phyloP scores from a whole-genome alignment of 2,329 filamentous ascomycete species.

The Blastomyces parvus region DNA sequence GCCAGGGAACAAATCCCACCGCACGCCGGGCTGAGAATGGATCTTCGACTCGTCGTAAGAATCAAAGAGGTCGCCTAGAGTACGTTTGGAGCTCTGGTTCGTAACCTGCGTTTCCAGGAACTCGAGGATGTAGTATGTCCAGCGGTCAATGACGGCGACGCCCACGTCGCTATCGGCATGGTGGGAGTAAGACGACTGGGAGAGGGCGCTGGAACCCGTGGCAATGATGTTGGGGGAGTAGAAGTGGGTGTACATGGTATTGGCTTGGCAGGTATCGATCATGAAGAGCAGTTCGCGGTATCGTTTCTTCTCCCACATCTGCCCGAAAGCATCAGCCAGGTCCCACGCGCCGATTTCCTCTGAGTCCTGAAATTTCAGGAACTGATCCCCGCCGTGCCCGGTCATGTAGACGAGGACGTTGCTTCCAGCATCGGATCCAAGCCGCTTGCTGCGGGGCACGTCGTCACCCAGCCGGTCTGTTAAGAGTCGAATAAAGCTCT shows the following conservation, averaged over 20 bases:
- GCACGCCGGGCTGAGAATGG: slow-evolving; percentile 79
- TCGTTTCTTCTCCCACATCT: slow-evolving; percentile 99
- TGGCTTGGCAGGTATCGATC: slow-evolving; percentile 99
- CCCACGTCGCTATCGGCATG: slow-evolving; percentile 97
- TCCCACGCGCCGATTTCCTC: slow-evolving; percentile 97
- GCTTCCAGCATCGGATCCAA: slow-evolving; percentile 88
- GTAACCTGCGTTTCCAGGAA: slow-evolving; percentile 87
- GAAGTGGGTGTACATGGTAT: slow-evolving; percentile 97
- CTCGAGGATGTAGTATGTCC: slow-evolving; percentile 97
- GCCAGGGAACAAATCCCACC: slow-evolving; percentile 90
- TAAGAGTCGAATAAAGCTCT: slow-evolving; percentile 93
- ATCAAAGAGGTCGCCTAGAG: slow-evolving; percentile 87
- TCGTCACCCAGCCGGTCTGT: slow-evolving; percentile 91
- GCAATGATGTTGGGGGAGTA: slow-evolving; percentile 98
- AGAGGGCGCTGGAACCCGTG: slow-evolving; percentile 89
- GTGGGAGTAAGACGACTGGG: slow-evolving; percentile 94
- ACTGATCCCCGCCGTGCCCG: slow-evolving; percentile 93
- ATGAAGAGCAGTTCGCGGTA: slow-evolving; percentile 98
- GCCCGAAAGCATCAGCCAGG: slow-evolving; percentile 90
- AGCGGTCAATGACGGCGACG: slow-evolving; percentile 95
- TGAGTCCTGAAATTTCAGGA: slow-evolving; percentile 95
- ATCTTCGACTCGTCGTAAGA: slow-evolving; percentile 94
- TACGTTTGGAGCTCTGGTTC: slow-evolving; percentile 77
- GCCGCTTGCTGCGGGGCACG: slow-evolving; percentile 85
- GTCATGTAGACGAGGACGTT: slow-evolving; percentile 99